Base-by-base conservation (phyloP, 2,329 filamentous ascomycete genomes). In the Nemania sp. region DNA sequence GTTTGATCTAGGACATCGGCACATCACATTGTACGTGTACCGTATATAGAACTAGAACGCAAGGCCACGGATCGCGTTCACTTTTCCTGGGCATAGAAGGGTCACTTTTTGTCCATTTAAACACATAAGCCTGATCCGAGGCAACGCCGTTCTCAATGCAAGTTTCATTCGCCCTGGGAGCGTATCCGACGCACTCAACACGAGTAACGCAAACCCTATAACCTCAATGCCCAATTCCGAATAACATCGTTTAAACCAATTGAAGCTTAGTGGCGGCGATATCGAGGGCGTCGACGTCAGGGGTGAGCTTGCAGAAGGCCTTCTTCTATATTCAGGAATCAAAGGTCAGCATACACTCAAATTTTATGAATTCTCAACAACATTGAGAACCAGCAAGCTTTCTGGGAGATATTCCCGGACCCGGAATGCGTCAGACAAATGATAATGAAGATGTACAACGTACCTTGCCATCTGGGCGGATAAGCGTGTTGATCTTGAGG, bases 401-500 rank as follows among this genome's bases (percentile, higher is more conserved):
- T 39, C 13, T 2, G 34, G 21, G 11, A 15, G 5, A n/a, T 39
- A 6, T 1, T 46, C 18, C n/a, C 34, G 29, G 15, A 25, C 9
- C n/a, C 11, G 20, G 9, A 21, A 18, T 6, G 3, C 11, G n/a
- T 5, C 12, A 20, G 4, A 51, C 18, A 11, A 53, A 10, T 17
- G 21, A 15, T 3, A 48, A 37, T 7, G 15, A 37, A 6, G 15
- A 4, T 51, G 6, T 12, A 34, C 2, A 55, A 51, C 58, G 53
- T 17, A 60, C 58, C 58, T 60, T 65, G 56, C 64, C 64, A 42
- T 66, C 64, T 13, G 64, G 64, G 34, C 93, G 90, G 85, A 99
- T 93, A 73, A 99, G 87, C 73, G 95, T 99, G 89, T 99, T 99
- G 86, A 99, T 92, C 90, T 98, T 98, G 83, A 98, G 84, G 73